Conservation (phyloP, 75 land plant genomes). For the Selaginella tamariscina region DNA sequence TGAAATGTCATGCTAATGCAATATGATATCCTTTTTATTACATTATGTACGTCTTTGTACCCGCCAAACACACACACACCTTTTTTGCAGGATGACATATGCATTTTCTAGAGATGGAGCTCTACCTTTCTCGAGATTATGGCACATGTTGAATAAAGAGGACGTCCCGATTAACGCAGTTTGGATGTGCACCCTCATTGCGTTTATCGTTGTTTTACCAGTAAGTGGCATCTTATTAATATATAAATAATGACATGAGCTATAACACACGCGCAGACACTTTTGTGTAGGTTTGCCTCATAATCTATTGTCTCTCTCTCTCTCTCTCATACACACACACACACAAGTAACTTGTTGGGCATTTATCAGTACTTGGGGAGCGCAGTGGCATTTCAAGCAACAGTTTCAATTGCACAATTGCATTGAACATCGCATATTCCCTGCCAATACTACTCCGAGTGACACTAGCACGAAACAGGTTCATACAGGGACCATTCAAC, state of each 20-base stretch:
- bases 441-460: conserved; percentile 64
- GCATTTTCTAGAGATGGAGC: conserved; percentile 98
- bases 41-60: no score
- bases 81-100: conserved; percentile 65
- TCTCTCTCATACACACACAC: no score
- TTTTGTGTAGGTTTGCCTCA: no score
- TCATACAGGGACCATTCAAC: conserved; percentile 63
- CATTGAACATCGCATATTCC: conserved; percentile 70
- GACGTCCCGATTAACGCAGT: conserved; percentile 85
- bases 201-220: conserved; percentile 77
- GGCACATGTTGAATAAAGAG: conserved; percentile 68
- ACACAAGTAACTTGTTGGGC: no score
- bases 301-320: no score
- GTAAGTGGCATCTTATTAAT: conserved; percentile 37
- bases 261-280: no score
- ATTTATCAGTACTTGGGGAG: conserved; percentile 74
- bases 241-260: no score
- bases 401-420: conserved; percentile 81
- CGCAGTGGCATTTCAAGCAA: conserved; percentile 76
- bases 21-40: no score
- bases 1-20: no score
- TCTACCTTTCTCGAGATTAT: conserved; percentile 67
- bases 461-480: conserved; percentile 49
- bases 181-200: conserved; percentile 55
- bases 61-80: no score